phyloP scores from a whole-genome alignment of 2,329 filamentous ascomycete genomes.

The Aspergillus proliferans region DNA sequence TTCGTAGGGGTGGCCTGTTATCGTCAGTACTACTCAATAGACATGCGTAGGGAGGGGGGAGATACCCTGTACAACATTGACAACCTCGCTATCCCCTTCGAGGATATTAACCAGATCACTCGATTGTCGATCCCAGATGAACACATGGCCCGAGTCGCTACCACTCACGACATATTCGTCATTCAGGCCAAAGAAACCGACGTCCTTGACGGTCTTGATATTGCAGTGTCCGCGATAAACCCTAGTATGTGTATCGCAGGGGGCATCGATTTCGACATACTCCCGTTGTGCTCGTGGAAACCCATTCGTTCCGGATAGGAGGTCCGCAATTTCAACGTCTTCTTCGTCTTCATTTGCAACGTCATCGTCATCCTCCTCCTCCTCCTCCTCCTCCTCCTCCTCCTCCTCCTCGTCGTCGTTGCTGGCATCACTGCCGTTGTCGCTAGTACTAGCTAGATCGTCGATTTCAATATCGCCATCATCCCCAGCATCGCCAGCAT shows the following conservation, averaged over 20 bases:
- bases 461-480: background rate
- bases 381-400: constrained; percentile 12
- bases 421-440: background rate
- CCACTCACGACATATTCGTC: constrained; percentile 65
- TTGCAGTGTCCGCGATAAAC: constrained; percentile 61
- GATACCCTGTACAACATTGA: constrained; percentile 60
- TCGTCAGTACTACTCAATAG: constrained; percentile 8
- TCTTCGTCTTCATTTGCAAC: constrained; percentile 26
- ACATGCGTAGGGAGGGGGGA: background rate
- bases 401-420: constrained; percentile 22
- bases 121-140: constrained; percentile 63
- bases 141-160: constrained; percentile 60
- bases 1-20: constrained; percentile 58
- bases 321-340: constrained; percentile 29
- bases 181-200: constrained; percentile 61
- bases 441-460: no score
- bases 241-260: constrained; percentile 52
- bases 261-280: constrained; percentile 49
- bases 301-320: constrained; percentile 44
- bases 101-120: constrained; percentile 58
- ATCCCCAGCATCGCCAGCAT: background rate
- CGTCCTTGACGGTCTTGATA: constrained; percentile 61
- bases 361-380: constrained; percentile 23
- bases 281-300: constrained; percentile 44
- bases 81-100: constrained; percentile 62